Conservation (phyloP, 2,329 filamentous ascomycete species). For the Ceratocystis smalleyi region DNA sequence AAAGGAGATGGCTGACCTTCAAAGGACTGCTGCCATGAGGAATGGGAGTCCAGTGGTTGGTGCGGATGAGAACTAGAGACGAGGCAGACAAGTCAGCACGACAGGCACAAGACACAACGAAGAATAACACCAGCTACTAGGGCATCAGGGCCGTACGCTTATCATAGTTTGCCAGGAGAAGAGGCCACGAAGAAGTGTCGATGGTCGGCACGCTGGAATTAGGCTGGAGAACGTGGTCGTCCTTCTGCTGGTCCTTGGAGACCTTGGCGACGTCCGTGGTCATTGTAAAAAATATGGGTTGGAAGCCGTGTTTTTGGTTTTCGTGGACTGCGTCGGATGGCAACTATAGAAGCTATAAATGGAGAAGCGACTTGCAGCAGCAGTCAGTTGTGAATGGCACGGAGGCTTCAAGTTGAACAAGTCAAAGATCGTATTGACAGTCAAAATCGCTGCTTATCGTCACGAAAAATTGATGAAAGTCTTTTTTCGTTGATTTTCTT, state of each 20-base stretch:
- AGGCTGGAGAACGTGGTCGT: conserved; percentile 82
- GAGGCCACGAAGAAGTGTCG: conserved; percentile 80
- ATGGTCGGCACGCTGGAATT: conserved; percentile 62
- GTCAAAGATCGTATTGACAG: neutral
- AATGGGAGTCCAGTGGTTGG: conserved; percentile 93
- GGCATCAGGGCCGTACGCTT: conserved; percentile 44
- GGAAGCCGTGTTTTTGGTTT: too few relatives aligned
- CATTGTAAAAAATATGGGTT: conserved; percentile 21
- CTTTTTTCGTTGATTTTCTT: neutral
- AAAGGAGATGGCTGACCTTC: conserved; percentile 29
- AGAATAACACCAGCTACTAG: too few relatives aligned
- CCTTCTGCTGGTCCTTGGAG: conserved; percentile 31
- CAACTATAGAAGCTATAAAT: neutral
- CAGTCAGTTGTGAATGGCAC: too few relatives aligned
- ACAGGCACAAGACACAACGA: neutral
- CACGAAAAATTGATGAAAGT: neutral
- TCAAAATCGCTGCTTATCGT: conserved; percentile 1
- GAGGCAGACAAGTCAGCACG: conserved; percentile 19
- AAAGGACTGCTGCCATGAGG: conserved; percentile 81
- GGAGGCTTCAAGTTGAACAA: neutral
- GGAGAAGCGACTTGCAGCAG: neutral
- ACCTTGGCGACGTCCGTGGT: conserved; percentile 34
- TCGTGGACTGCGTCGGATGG: too few relatives aligned
- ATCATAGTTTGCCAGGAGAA: conserved; percentile 92
- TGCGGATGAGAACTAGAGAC: conserved; percentile 71